Evolutionary conservation across 805 yeast genomes (phyloP), one percentile per base, ranked within the genome.

Genomic region (Candida golubevii): DNA sequence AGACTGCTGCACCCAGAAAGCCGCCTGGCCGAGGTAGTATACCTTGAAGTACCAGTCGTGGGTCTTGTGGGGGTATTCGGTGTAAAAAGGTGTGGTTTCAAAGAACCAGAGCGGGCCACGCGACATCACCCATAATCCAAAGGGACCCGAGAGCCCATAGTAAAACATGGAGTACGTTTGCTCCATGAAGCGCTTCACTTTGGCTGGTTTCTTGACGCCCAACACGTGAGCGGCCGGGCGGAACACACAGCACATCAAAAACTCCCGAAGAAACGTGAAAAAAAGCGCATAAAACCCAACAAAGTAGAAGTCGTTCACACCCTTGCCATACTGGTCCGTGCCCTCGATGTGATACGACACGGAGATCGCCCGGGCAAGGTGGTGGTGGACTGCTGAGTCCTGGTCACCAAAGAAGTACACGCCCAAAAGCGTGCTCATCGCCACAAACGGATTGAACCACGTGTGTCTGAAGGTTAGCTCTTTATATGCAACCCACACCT

Each of bases 1-100:
- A 1, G 95, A 83, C 68, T 93, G 99, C 70, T 93, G 99, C 18
- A 89, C 82, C 99, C 99, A 93, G 66, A 88, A 93, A 5, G 97
- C 85, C 6, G 98, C 97, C 69, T 93, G 98, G 35, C 86, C 81
- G 49, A 93, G 71, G 63, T 93, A 93, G 61, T 85, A 93, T 11
- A 80, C 63, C 69, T 93, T 93, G 71, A 85, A 85, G 45, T 74
- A 70, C 48, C 70, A 75, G 45, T 78, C 83, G 59, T 85, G 86
- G 30, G 83, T 74, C 48, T 77, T 72, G 67, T 93, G 98, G 7
- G 99, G 99, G 63, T 84, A 91, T 26, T 78, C 69, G 47, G 63
- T 75, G 65, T 88, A 93, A 72, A 91, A 85, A 32, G 87, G 81
- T 4, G 80, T 72, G 3, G 97, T 93, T 61, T 86, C 78, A 66